phyloP scores from a whole-genome alignment of 75 land plant genomes.

The Pseudotsuga menziesii region DNA sequence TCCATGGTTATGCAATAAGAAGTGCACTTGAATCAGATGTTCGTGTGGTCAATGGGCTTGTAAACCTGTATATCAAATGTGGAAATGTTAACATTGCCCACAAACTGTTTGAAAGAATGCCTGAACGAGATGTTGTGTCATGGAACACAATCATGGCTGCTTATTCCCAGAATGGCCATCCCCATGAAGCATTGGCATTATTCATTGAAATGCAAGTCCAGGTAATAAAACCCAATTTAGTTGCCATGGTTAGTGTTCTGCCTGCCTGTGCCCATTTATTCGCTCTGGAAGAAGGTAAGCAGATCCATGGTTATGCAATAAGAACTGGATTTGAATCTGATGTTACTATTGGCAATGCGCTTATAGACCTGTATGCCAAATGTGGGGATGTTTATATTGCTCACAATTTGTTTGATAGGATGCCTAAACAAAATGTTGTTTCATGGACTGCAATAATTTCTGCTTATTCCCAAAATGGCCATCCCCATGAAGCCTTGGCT shows the following conservation, averaged over 20 bases:
- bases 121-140: constrained; percentile 11
- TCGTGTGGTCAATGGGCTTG: not conserved
- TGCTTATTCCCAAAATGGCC: not conserved
- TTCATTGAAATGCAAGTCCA: constrained; percentile 14
- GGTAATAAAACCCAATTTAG: constrained; percentile 14
- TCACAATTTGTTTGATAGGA: not conserved
- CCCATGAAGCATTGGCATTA: constrained; percentile 13
- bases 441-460: not conserved
- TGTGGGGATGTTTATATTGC: not conserved
- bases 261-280: constrained; percentile 22
- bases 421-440: not conserved
- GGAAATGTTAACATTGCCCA: constrained; percentile 16
- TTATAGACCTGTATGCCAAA: not conserved
- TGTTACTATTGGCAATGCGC: not conserved
- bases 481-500: not conserved
- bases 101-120: constrained; percentile 16
- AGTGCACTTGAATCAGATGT: constrained; percentile 1
- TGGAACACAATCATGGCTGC: constrained; percentile 27
- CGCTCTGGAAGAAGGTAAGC: constrained; percentile 13
- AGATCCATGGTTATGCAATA: constrained; percentile 8
- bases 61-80: constrained; percentile 26
- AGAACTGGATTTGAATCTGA: not conserved
- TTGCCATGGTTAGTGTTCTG: constrained; percentile 17
- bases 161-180: constrained; percentile 9
- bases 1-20: constrained; percentile 7